Base-by-base conservation (phyloP, 345 rosid species). In the Lenwebbia sp. region DNA sequence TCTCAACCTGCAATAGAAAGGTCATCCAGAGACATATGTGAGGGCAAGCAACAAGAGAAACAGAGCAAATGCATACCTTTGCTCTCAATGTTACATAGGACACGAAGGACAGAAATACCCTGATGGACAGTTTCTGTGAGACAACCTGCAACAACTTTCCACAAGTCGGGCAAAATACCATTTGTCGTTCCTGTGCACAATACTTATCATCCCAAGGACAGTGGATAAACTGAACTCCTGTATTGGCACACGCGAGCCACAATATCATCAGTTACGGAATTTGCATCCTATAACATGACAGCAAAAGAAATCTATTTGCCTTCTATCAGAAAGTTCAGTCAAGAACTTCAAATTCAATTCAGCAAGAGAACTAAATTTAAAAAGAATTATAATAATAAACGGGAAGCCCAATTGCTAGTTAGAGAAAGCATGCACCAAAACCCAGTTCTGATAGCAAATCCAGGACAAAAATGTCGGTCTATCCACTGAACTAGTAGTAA, bases 1-100 rank as follows among this genome's bases (percentile, higher is more conserved):
- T 87, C 86, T 90, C 86, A 87, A 88, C 92, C 94, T 93, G 75
- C 28, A 10, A 65, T 54, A 21, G 86, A 8, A 54, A n/a, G 28
- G n/a, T 33, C 37, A 37, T 37, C 47, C 44, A 37, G 47, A 70
- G 78, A 65, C 78, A 10, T 30, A 30, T 2, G 78, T 19, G 25
- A 70, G 47, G 47, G 47, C 26, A 37, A 70, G 78, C 47, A 37
- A 70, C 13, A 70, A 37, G 41, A 37, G 78, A 70, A 33, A 70
- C 47, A 70, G 25, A 70, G 41, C 25, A 70, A 65, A 70, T 70
- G 21, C 78, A 37, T 70, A 70, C 26, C 47, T 70, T 70, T 0
- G 78, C 25, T 70, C 78, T 37, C 14, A 5, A 70, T 19, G 78
- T 37, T 1, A 40, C 52, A 50, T 50, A 2, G 52, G 47, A 70